phyloP scores from a whole-genome alignment of 2,329 filamentous ascomycete species.

The Aurifilum marmelostoma region DNA sequence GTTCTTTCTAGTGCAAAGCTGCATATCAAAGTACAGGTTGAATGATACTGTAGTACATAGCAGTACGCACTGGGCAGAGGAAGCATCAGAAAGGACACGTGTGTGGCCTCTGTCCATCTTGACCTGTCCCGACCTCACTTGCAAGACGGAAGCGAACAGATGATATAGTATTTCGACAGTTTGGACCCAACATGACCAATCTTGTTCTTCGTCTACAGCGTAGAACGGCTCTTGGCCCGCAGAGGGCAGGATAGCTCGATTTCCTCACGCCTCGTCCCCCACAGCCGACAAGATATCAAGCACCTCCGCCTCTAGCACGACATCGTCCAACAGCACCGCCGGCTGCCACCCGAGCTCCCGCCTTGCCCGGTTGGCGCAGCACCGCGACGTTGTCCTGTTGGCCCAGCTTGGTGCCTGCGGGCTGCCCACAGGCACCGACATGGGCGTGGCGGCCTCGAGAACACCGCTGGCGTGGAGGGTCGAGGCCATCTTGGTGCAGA shows the following conservation, averaged over 20 bases:
- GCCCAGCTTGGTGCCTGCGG: background rate
- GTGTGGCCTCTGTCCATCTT: no score
- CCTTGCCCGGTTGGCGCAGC: constrained; percentile 8
- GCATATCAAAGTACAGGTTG: no score
- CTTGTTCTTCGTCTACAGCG: no score
- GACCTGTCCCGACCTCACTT: no score
- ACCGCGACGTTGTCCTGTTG: constrained; percentile 4
- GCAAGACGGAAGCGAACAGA: no score
- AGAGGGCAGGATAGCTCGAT: background rate
- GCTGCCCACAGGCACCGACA: constrained; percentile 9
- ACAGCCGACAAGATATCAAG: constrained; percentile 16
- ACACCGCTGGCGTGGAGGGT: constrained; percentile 9
- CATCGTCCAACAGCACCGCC: background rate
- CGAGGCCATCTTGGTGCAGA: constrained; percentile 14
- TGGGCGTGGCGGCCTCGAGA: background rate
- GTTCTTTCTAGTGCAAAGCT: no score
- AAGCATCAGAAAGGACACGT: no score
- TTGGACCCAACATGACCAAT: no score
- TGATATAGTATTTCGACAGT: no score
- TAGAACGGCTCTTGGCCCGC: background rate
- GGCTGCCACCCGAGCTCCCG: background rate
- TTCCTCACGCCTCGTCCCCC: background rate
- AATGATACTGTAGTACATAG: no score
- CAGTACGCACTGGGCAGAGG: no score
- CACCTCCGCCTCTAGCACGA: constrained; percentile 2